phyloP scores from a whole-genome alignment of 345 rosid genomes.

The Hibiscus syriacus region DNA sequence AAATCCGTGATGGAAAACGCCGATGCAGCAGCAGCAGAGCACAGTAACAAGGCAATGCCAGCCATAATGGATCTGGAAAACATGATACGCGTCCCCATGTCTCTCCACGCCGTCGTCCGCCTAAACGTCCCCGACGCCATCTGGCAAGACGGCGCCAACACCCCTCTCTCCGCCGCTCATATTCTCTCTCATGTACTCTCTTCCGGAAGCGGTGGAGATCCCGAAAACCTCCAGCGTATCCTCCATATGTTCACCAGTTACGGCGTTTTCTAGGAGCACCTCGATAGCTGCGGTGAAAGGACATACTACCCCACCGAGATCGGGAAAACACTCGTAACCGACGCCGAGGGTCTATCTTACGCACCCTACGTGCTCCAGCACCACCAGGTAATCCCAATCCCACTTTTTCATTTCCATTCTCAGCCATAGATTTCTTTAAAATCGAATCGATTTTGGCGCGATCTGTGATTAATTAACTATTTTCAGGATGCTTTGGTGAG shows the following conservation, averaged over 20 bases:
- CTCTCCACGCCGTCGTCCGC: slow-evolving; percentile 63
- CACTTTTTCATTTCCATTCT: background rate
- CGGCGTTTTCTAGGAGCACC: slow-evolving; percentile 64
- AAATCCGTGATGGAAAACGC: background rate
- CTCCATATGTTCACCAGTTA: slow-evolving; percentile 83
- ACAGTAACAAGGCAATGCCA: slow-evolving; percentile 48
- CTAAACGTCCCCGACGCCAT: slow-evolving; percentile 75
- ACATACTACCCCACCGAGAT: slow-evolving; percentile 62
- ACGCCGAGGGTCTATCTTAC: slow-evolving; percentile 58
- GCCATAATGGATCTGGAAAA: slow-evolving; percentile 73
- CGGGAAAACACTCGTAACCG: slow-evolving; percentile 78
- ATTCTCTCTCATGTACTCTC: slow-evolving; percentile 46
- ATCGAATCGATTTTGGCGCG: background rate
- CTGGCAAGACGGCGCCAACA: slow-evolving; percentile 71
- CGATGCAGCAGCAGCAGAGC: slow-evolving; percentile 22
- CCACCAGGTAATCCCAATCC: slow-evolving; percentile 48
- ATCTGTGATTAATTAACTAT: background rate
- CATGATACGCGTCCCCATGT: slow-evolving; percentile 94
- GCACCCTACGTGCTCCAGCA: slow-evolving; percentile 85
- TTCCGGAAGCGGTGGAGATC: slow-evolving; percentile 30
- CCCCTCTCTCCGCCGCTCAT: slow-evolving; percentile 67
- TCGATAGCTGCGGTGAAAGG: slow-evolving; percentile 20
- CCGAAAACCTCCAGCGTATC: slow-evolving; percentile 74
- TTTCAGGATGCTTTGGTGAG: slow-evolving; percentile 61
- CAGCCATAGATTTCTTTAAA: background rate